phyloP scores from a whole-genome alignment of 495 filamentous ascomycete genomes.

The Aspergillus steynii region DNA sequence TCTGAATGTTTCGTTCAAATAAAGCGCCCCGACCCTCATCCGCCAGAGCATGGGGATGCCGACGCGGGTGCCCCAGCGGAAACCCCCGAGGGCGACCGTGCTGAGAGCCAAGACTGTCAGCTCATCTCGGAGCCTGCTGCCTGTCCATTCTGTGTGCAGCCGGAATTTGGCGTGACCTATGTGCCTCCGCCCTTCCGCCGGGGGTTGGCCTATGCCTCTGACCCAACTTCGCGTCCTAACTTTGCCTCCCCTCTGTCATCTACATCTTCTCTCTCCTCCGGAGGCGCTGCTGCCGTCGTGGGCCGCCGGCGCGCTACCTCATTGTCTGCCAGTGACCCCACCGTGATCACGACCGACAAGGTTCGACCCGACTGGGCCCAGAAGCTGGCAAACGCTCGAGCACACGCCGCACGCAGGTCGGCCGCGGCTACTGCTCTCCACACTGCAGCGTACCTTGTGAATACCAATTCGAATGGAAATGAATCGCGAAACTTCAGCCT shows the following conservation, averaged over 20 bases:
- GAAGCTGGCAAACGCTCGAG: conserved; percentile 81
- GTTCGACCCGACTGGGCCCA: conserved; percentile 93
- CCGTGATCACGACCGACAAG: conserved; percentile 87
- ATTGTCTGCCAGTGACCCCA: conserved; percentile 73
- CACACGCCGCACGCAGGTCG: conserved; percentile 80
- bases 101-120: conserved; percentile 56
- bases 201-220: conserved; percentile 69
- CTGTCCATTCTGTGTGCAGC: conserved; percentile 93
- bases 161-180: conserved; percentile 94
- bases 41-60: conserved; percentile 76
- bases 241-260: conserved; percentile 74
- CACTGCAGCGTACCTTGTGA: conserved; percentile 92
- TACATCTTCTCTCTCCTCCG: conserved; percentile 51
- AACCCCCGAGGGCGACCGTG: conserved; percentile 33
- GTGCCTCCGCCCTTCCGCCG: conserved; percentile 84
- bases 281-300: conserved; percentile 28
- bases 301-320: conserved; percentile 73
- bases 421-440: conserved; percentile 94
- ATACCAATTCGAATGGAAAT: conserved; percentile 52
- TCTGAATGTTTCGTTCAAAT: conserved; percentile 99
- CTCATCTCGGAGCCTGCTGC: conserved; percentile 89
- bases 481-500: conserved; percentile 49
- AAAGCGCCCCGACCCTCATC: conserved; percentile 93
- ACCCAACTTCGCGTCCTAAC: conserved; percentile 40
- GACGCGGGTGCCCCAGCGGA: conserved; percentile 48